These are phyloP conservation scores for Kodamaea derodonti DNA, from an alignment of 1,139 yeast species.

Conservation along the genomic window DNA sequence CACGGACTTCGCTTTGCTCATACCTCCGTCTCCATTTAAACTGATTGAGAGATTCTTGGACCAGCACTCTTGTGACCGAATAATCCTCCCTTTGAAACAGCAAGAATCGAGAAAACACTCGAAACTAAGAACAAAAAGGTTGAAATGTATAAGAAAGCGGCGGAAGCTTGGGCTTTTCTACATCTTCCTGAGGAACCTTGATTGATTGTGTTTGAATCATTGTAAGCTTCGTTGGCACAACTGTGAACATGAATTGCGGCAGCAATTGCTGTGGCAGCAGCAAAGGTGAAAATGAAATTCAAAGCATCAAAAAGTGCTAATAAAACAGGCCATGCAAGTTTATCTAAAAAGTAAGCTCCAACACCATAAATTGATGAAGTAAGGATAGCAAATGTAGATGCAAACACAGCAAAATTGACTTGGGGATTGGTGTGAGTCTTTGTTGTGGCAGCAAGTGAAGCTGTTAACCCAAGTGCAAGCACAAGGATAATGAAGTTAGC, in stretches of 20 bases:
- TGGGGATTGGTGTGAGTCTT: slow-evolving; percentile 60
- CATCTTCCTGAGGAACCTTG: slow-evolving; percentile 82
- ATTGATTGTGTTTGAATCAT: slow-evolving; percentile 60
- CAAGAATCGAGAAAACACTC: slow-evolving; percentile 55
- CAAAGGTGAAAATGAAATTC: slow-evolving; percentile 85
- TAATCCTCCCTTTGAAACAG: slow-evolving; percentile 67
- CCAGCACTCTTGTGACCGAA: slow-evolving; percentile 35
- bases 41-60: background rate
- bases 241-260: slow-evolving; percentile 85
- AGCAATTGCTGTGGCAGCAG: slow-evolving; percentile 93
- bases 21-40: background rate
- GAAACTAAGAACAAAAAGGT: slow-evolving; percentile 73
- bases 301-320: slow-evolving; percentile 75
- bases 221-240: slow-evolving; percentile 65
- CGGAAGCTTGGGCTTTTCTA: slow-evolving; percentile 90
- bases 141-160: slow-evolving; percentile 87
- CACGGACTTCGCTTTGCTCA: background rate
- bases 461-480: slow-evolving; percentile 79
- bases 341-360: slow-evolving; percentile 70
- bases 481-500: slow-evolving; percentile 72
- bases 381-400: slow-evolving; percentile 80
- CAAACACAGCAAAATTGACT: slow-evolving; percentile 82
- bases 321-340: slow-evolving; percentile 84
- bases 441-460: slow-evolving; percentile 74
- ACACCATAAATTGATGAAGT: slow-evolving; percentile 79